A percentile compares a stretch with the other conserved stretches of the same genome.
Evolutionary conservation across 2,329 filamentous ascomycete genomes (phyloP).

Genomic region (Microsporum ferrugineum): DNA sequence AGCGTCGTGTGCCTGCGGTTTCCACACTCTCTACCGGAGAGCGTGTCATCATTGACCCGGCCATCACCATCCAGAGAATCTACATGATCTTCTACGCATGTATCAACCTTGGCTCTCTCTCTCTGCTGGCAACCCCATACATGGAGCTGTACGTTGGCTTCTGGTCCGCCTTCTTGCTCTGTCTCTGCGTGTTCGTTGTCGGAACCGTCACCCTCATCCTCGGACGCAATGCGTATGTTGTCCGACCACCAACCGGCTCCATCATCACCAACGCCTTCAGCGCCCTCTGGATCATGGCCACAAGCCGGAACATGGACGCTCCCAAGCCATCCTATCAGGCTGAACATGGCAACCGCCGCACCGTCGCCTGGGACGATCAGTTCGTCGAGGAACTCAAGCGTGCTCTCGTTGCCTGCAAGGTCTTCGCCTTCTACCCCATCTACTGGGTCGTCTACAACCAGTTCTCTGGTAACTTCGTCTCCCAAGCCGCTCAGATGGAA

Average conservation of each 20-base stretch:
- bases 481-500: constrained; percentile 51
- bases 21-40: constrained; percentile 36
- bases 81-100: constrained; percentile 66
- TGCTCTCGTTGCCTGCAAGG: constrained; percentile 54
- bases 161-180: constrained; percentile 52
- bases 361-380: constrained; percentile 53
- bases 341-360: constrained; percentile 35
- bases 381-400: constrained; percentile 64
- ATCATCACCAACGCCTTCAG: constrained; percentile 56
- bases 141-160: constrained; percentile 58
- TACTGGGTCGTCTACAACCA: constrained; percentile 61
- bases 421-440: constrained; percentile 59
- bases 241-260: constrained; percentile 48
- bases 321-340: constrained; percentile 56
- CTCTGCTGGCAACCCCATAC: constrained; percentile 53
- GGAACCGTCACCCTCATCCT: constrained; percentile 46
- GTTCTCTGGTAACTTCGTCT: constrained; percentile 55
- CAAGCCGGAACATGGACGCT: constrained; percentile 46
- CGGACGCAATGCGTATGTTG: constrained; percentile 36
- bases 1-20: constrained; percentile 43
- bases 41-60: constrained; percentile 54
- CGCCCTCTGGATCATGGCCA: constrained; percentile 45
- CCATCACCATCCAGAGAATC: constrained; percentile 54
- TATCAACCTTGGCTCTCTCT: constrained; percentile 63
- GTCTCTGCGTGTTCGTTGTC: constrained; percentile 52